Percentiles rank a stretch among this genome's conserved stretches.
phyloP scores from a whole-genome alignment of 2,329 filamentous ascomycete genomes.

The Bipolaris bicolor region DNA sequence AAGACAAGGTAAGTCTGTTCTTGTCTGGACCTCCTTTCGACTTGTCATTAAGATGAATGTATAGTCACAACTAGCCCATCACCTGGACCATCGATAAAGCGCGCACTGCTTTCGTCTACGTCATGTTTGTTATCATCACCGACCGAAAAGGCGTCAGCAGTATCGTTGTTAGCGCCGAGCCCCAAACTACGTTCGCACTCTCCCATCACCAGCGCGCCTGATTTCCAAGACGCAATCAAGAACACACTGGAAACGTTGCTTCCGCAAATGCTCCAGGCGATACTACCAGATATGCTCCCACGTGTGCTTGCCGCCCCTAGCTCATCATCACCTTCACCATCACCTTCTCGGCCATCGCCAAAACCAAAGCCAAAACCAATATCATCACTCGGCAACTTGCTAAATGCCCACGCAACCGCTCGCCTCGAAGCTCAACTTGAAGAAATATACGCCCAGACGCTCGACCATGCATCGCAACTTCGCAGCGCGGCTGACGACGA shows the following conservation, averaged over 20 bases:
- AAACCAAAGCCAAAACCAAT: not conserved
- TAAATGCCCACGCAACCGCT: slow-evolving; percentile 5
- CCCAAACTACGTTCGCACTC: not conserved
- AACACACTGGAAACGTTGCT: slow-evolving; percentile 13
- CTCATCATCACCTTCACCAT: not conserved
- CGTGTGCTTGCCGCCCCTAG: not conserved
- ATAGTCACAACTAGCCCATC: slow-evolving; percentile 10
- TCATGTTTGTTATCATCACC: slow-evolving; percentile 5
- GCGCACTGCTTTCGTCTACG: slow-evolving; percentile 7
- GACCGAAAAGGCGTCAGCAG: slow-evolving; percentile 8
- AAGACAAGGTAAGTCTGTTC: slow-evolving; percentile 16
- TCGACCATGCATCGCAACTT: slow-evolving; percentile 14
- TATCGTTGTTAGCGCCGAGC: not conserved
- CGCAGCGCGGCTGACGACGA: slow-evolving; percentile 13
- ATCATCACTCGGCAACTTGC: slow-evolving; percentile 10
- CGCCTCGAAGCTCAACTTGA: slow-evolving; percentile 4
- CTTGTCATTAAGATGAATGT: not conserved
- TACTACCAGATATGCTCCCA: slow-evolving; percentile 14
- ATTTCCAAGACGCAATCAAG: slow-evolving; percentile 10
- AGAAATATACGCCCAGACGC: slow-evolving; percentile 10
- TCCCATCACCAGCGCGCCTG: not conserved
- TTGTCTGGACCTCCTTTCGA: not conserved
- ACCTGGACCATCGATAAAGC: slow-evolving; percentile 19
- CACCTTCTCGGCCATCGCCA: not conserved
- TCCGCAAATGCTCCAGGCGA: slow-evolving; percentile 2